Conservation (phyloP, 768 basidiomycete species). For the Paxillus rubicundulus region DNA sequence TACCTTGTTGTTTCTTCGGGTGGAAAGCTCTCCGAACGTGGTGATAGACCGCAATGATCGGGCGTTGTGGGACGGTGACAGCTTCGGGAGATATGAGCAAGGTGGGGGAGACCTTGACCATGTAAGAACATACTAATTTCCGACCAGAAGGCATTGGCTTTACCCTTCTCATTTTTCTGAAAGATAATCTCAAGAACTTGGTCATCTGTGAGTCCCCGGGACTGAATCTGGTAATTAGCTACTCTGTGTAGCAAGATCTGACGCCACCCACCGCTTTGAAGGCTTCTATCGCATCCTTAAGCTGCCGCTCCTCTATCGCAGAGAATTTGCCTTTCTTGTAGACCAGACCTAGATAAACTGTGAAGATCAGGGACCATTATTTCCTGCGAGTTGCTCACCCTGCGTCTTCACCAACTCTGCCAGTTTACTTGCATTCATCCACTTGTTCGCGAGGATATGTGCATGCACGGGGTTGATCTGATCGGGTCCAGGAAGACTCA, state of each 20-base stretch:
- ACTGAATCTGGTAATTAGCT: conserved; percentile 32
- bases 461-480: conserved; percentile 57
- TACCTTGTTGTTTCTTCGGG: conserved; percentile 66
- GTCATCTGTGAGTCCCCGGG: conserved; percentile 49
- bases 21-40: conserved; percentile 70
- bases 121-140: conserved; percentile 61
- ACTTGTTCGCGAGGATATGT: conserved; percentile 70
- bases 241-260: neutral
- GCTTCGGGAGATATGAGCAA: conserved; percentile 42
- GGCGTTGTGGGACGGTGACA: conserved; percentile 66
- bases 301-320: conserved; percentile 67
- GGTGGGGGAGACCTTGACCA: neutral
- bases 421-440: conserved; percentile 70
- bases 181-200: conserved; percentile 66
- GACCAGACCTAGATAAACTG: conserved; percentile 55
- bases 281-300: conserved; percentile 60
- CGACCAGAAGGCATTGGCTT: conserved; percentile 71
- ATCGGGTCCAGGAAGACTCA: conserved; percentile 41
- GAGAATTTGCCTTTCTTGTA: conserved; percentile 90
- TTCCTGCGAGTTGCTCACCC: conserved; percentile 40
- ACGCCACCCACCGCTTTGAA: conserved; percentile 52
- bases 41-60: conserved; percentile 83
- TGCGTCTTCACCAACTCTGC: conserved; percentile 65
- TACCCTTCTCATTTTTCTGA: conserved; percentile 57
- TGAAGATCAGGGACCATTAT: conserved; percentile 1